phyloP scores from a whole-genome alignment of 2,329 filamentous ascomycete genomes.

The Colletotrichum tamarilloi region DNA sequence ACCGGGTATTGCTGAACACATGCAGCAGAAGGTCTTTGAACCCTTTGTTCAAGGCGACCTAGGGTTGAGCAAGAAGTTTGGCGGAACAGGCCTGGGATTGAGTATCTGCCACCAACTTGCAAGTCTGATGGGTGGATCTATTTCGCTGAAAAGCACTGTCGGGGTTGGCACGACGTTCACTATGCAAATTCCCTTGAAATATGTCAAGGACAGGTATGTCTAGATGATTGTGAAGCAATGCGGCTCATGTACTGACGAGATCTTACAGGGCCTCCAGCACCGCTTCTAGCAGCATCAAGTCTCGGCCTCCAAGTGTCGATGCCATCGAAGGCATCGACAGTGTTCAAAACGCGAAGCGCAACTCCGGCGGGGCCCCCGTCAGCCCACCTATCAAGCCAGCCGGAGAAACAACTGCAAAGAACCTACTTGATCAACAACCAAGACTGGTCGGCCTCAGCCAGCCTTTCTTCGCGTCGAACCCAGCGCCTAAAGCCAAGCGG shows the following conservation, averaged over 20 bases:
- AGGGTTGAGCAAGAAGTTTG: constrained; percentile 88
- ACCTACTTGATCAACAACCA: constrained; percentile 75
- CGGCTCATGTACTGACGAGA: constrained; percentile 10
- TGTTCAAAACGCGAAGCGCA: constrained; percentile 24
- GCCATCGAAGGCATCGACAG: constrained; percentile 49
- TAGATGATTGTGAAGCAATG: no score
- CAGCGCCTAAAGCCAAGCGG: constrained; percentile 44
- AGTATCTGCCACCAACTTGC: constrained; percentile 92
- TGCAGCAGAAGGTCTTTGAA: constrained; percentile 89
- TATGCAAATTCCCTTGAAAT: constrained; percentile 84
- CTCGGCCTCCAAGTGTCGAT: constrained; percentile 59
- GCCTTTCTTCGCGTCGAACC: constrained; percentile 76
- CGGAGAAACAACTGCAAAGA: constrained; percentile 49
- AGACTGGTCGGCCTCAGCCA: constrained; percentile 84
- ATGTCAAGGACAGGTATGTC: constrained; percentile 74
- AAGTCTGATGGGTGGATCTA: constrained; percentile 82
- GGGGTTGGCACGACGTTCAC: constrained; percentile 84
- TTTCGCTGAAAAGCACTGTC: constrained; percentile 76
- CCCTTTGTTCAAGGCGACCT: constrained; percentile 95
- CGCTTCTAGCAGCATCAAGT: constrained; percentile 64
- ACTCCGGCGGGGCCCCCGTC: constrained; percentile 21
- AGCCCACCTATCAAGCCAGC: constrained; percentile 29
- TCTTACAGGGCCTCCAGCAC: constrained; percentile 60
- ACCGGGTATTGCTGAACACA: constrained; percentile 81
- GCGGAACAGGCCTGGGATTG: constrained; percentile 87